Evolutionary conservation across 805 yeast species (phyloP).

Genomic region (Metschnikowia shivogae): DNA sequence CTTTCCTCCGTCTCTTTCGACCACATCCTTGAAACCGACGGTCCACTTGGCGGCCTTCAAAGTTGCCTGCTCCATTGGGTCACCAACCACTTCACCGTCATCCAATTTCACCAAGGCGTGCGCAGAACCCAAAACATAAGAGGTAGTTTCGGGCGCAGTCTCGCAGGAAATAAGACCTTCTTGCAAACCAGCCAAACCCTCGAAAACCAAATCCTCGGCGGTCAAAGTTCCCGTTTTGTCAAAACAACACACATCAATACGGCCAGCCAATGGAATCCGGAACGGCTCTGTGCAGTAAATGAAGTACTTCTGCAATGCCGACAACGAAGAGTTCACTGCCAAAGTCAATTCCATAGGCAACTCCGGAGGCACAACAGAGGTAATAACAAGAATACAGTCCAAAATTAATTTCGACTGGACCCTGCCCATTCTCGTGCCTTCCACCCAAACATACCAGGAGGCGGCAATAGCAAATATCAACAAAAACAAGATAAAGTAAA

Average conservation of each 20-base stretch:
- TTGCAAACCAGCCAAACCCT: slow-evolving; percentile 87
- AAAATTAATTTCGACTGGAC: slow-evolving; percentile 87
- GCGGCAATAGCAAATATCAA: slow-evolving; percentile 92
- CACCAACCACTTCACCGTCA: slow-evolving; percentile 97
- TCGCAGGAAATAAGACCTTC: slow-evolving; percentile 45
- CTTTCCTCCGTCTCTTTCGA: slow-evolving; percentile 42
- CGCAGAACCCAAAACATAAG: slow-evolving; percentile 82
- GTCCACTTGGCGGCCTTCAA: slow-evolving; percentile 83
- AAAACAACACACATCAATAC: slow-evolving; percentile 97
- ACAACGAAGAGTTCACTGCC: slow-evolving; percentile 92
- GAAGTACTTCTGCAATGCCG: slow-evolving; percentile 81
- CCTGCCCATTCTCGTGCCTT: slow-evolving; percentile 95
- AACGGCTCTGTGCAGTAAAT: slow-evolving; percentile 98
- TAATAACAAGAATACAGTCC: slow-evolving; percentile 92
- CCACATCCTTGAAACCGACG: slow-evolving; percentile 71
- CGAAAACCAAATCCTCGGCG: slow-evolving; percentile 93
- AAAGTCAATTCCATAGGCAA: slow-evolving; percentile 97
- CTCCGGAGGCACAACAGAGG: slow-evolving; percentile 98
- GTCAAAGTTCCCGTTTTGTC: slow-evolving; percentile 98
- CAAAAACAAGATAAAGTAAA: slow-evolving; percentile 85
- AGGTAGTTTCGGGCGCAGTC: slow-evolving; percentile 67
- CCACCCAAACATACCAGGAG: slow-evolving; percentile 97
- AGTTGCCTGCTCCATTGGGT: slow-evolving; percentile 98
- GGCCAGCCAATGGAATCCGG: slow-evolving; percentile 95
- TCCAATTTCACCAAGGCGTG: slow-evolving; percentile 93